Evolutionary conservation across 2,329 filamentous ascomycete genomes (phyloP).

Genomic region (Alternaria burnsii): DNA sequence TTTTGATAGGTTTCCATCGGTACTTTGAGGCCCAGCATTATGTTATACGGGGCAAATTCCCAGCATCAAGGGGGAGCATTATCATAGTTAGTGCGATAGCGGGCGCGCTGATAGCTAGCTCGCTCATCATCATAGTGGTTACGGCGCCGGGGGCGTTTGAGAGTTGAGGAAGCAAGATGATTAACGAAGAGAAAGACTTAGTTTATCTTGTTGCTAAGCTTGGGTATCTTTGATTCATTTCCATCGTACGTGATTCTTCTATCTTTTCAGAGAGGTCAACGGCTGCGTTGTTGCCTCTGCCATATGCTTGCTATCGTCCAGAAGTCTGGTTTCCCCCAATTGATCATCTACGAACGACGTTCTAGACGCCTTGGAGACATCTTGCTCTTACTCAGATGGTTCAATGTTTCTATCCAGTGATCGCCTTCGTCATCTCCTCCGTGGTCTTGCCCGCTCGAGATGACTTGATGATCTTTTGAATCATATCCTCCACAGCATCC

Average conservation of each 20-base stretch:
- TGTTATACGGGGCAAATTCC: constrained; percentile 81
- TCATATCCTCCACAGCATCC: constrained; percentile 84
- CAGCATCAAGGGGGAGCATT: constrained; percentile 78
- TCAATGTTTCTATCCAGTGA: not conserved
- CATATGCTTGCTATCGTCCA: constrained; percentile 7
- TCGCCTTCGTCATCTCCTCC: constrained; percentile 44
- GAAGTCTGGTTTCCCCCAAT: not conserved
- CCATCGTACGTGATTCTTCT: constrained; percentile 13
- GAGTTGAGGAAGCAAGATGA: constrained; percentile 26
- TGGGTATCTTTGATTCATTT: constrained; percentile 38
- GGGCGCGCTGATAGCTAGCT: constrained; percentile 65
- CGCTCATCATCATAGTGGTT: constrained; percentile 67
- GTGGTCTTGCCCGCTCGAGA: constrained; percentile 53
- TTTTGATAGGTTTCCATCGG: constrained; percentile 79
- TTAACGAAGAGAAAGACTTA: not conserved
- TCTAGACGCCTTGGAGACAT: not conserved
- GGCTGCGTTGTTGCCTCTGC: constrained; percentile 4
- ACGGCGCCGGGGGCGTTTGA: constrained; percentile 60
- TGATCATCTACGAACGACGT: not conserved
- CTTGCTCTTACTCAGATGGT: not conserved
- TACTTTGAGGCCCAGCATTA: constrained; percentile 83
- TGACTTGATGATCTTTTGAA: constrained; percentile 69
- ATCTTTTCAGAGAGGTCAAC: not conserved
- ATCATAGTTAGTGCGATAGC: constrained; percentile 73
- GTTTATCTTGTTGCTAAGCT: constrained; percentile 7